A percentile compares a stretch with the other conserved stretches of the same genome.
These are phyloP conservation scores for Kwoniella botswanensis DNA, from an alignment of 768 basidiomycete genomes.

Conservation along the genomic window DNA sequence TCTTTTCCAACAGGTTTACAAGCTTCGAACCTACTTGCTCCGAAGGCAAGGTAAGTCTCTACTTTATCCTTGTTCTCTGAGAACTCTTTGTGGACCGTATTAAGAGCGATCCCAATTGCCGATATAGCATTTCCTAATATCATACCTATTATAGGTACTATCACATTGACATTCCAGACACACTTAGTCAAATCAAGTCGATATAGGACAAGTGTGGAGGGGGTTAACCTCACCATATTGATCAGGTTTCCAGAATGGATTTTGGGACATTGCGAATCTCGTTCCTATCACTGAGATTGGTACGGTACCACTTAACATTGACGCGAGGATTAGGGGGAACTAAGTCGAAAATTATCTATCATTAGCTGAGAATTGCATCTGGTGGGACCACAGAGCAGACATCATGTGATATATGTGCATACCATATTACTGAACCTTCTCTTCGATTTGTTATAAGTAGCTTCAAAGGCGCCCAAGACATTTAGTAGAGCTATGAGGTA, in stretches of 20 bases:
- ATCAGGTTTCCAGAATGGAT: conserved; percentile 82
- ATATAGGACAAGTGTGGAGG: background rate
- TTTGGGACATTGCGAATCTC: conserved; percentile 73
- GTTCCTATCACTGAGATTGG: conserved; percentile 78
- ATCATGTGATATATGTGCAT: background rate
- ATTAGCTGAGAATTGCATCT: no score
- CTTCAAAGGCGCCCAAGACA: conserved; percentile 76
- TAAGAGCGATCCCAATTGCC: conserved; percentile 72
- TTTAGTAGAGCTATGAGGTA: conserved; percentile 57
- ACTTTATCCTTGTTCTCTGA: conserved; percentile 82
- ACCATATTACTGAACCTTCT: conserved; percentile 78
- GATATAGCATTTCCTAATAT: conserved; percentile 79
- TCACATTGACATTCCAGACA: background rate
- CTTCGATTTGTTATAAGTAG: conserved; percentile 78
- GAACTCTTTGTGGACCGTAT: conserved; percentile 72
- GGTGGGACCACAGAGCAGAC: no score
- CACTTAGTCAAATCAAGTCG: no score
- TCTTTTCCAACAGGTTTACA: conserved; percentile 78
- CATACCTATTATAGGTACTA: conserved; percentile 86
- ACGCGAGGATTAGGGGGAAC: conserved; percentile 71
- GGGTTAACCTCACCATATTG: conserved; percentile 69
- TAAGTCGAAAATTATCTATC: conserved; percentile 37
- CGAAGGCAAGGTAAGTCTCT: conserved; percentile 83
- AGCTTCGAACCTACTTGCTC: conserved; percentile 81
- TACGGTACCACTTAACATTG: conserved; percentile 76